A percentile compares a stretch with the other conserved stretches of the same genome.
Conservation (phyloP, 768 basidiomycete species). For the Asterophora lycoperdoides region DNA sequence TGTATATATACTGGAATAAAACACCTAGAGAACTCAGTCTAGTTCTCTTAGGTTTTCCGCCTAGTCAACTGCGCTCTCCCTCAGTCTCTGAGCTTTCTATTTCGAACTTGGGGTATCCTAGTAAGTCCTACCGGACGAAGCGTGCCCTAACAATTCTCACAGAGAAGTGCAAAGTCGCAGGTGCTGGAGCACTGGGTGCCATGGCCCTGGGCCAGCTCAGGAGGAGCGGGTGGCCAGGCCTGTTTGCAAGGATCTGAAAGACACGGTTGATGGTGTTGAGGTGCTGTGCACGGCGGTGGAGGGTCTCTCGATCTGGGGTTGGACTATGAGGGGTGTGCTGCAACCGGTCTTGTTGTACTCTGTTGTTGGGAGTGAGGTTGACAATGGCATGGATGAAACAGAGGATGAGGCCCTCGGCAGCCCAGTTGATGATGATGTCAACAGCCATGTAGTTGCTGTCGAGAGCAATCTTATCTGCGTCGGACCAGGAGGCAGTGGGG, state of each 20-base stretch:
- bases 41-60: too few relatives aligned
- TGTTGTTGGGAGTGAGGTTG: conserved; percentile 67
- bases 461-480: conserved; percentile 62
- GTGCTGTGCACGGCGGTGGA: conserved; percentile 54
- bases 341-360: conserved; percentile 67
- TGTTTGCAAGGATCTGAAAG: conserved; percentile 75
- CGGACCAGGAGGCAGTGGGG: conserved; percentile 49
- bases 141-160: too few relatives aligned
- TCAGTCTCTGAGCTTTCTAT: too few relatives aligned
- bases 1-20: too few relatives aligned
- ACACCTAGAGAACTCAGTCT: too few relatives aligned
- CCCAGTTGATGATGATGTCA: conserved; percentile 88
- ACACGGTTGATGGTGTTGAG: conserved; percentile 53
- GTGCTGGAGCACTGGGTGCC: conserved; percentile 29
- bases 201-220: conserved; percentile 68
- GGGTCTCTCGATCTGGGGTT: conserved; percentile 53
- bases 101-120: too few relatives aligned
- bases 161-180: conserved; percentile 55
- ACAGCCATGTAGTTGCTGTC: conserved; percentile 81
- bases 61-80: too few relatives aligned
- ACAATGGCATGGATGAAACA: conserved; percentile 85
- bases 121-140: too few relatives aligned
- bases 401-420: conserved; percentile 79
- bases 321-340: conserved; percentile 62
- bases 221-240: conserved; percentile 51